These are phyloP conservation scores for Ceratocystis lukuohia DNA, from an alignment of 2,329 filamentous ascomycete species.

Conservation along the genomic window DNA sequence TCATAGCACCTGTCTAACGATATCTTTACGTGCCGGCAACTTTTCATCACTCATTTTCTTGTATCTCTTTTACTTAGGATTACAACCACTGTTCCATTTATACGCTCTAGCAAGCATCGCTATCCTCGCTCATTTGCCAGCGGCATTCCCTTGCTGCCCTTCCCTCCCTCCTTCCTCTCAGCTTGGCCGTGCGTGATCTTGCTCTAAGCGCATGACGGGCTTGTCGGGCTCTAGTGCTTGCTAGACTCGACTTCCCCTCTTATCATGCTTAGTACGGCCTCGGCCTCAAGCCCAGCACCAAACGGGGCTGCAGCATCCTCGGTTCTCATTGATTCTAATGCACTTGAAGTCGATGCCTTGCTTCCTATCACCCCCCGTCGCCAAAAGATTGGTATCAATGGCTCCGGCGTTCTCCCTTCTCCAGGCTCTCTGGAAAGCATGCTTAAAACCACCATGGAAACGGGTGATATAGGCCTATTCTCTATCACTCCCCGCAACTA, in stretches of 20 bases:
- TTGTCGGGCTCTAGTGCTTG: not conserved
- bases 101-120: not conserved
- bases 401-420: constrained; percentile 29
- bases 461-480: constrained; percentile 50
- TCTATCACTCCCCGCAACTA: constrained; percentile 34
- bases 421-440: constrained; percentile 48
- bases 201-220: constrained; percentile 4
- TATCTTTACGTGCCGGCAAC: constrained; percentile 5
- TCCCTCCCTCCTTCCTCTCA: not conserved
- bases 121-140: not conserved
- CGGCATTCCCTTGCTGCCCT: not conserved
- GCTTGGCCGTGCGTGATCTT: constrained; percentile 1
- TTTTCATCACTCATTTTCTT: not conserved
- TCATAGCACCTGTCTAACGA: constrained; percentile 1
- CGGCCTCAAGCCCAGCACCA: constrained; percentile 10
- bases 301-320: constrained; percentile 2
- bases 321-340: not conserved
- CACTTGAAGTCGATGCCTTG: constrained; percentile 12
- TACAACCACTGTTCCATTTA: not conserved
- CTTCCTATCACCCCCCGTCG: constrained; percentile 17
- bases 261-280: constrained; percentile 12
- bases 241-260: constrained; percentile 2
- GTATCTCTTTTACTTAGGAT: not conserved
- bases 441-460: constrained; percentile 53
- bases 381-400: constrained; percentile 15